Evolutionary conservation across 169 alveolate genomes (phyloP).

Genomic region (Cryptosporidium baileyi): DNA sequence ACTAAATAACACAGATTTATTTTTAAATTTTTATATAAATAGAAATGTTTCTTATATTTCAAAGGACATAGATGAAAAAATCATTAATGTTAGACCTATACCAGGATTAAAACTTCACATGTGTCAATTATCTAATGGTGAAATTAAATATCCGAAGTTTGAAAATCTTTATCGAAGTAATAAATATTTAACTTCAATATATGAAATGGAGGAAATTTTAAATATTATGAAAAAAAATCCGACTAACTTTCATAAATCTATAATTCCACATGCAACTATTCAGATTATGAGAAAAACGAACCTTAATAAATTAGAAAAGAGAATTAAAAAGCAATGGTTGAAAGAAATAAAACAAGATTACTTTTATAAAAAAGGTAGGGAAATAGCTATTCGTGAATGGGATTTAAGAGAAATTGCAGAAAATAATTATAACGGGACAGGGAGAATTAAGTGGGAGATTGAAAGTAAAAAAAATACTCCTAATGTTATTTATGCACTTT

Average conservation of each 20-base stretch:
- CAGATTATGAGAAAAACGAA: neutral
- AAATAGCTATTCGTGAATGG: slow-evolving; percentile 44
- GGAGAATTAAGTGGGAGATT: slow-evolving; percentile 1
- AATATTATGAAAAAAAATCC: slow-evolving; percentile 4
- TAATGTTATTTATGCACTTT: slow-evolving; percentile 7
- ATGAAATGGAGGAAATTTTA: neutral
- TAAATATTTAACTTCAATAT: too few relatives aligned
- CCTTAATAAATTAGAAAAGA: neutral
- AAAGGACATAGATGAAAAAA: neutral
- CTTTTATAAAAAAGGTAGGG: slow-evolving; percentile 18
- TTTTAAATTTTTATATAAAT: slow-evolving; percentile 2
- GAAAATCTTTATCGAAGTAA: neutral
- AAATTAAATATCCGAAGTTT: neutral
- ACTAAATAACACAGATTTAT: neutral
- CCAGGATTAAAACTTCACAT: neutral
- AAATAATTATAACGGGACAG: neutral
- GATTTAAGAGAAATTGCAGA: neutral
- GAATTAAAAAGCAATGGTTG: slow-evolving; percentile 31
- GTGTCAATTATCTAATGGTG: slow-evolving; percentile 37
- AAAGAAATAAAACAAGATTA: neutral
- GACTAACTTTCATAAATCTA: slow-evolving; percentile 14
- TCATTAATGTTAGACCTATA: slow-evolving; percentile 5
- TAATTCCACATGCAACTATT: slow-evolving; percentile 26
- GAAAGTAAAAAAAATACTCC: neutral
- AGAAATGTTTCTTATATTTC: slow-evolving; percentile 14